Base-by-base conservation (phyloP, 345 rosid species). In the Acer yangbiense region DNA sequence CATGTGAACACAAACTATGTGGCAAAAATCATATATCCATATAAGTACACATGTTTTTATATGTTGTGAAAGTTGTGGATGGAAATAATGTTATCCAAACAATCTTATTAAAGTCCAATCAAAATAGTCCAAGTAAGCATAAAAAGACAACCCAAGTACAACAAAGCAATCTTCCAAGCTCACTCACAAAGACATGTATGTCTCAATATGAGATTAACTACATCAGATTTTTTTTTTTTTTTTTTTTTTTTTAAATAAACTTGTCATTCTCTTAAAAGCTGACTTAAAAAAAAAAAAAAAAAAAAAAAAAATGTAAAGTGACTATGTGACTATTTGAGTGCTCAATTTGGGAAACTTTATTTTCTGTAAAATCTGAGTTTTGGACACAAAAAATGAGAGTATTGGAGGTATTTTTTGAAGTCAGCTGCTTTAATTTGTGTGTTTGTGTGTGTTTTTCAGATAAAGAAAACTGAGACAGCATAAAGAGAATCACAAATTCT, bases 11-110 rank as follows among this genome's bases (percentile, higher is more conserved):
- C 7, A 60, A 60, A 1, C 63, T 7, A 20, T 52, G n/a, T 16
- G 58, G 58, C n/a, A 16, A 52, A 52, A 12, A 4, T 50, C 16
- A 12, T 13, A 50, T 18, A 4, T 32, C 39, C 6, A 32, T 32
- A 32, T 43, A 43, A n/a, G n/a, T n/a, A 43, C 6, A 7, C 46
- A 60, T 5, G 21, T 60, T 21, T 60, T 21, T 58, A 58, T 60
- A 16, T 27, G 61, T 71, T 29, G 50, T 71, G 74, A 0, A 21
- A 48, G 44, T 29, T 54, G 50, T 71, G 74, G 64, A 73, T 69
- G 64, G 64, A 60, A 20, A 60, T 58, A 58, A 77, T 54, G 76
- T 81, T 81, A 77, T 81, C 84, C 81, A 72, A 54, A 44, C 25
- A 64, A 81, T 77, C 77, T 18, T 16, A 25, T 2, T 27, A 1